Base-by-base conservation (phyloP, 2,329 filamentous ascomycete genomes). In the Dothidotthia symphoricarpi region DNA sequence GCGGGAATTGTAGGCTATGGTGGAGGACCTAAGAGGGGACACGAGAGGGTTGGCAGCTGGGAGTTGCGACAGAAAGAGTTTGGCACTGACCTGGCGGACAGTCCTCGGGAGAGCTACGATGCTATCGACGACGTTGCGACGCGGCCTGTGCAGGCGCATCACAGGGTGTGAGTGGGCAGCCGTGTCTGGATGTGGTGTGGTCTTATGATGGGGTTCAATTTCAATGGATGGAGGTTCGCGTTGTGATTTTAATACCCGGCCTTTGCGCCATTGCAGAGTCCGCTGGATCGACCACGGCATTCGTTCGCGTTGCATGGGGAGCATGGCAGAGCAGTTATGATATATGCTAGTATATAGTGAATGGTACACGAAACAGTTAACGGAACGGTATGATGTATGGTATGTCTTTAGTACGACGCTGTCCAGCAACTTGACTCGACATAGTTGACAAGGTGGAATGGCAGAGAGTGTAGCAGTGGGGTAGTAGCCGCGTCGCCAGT, bases 31-130 rank as follows among this genome's bases (percentile, higher is more conserved):
- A 46, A 43, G 11, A 45, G 44, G 14, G 69, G 69, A 2, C 72
- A 80, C 54, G 77, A 80, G 60, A 64, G 77, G 28, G 66, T 74
- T 13, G 77, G 75, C 1, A 80, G 77, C 43, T 81, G 78, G 78
- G 78, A 81, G 55, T 58, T 81, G 60, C 43, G 56, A 26, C 68
- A 69, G 36, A 64, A 65, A 39, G 56, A 63, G 46, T 51, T 55
- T 38, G 56, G 45, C 24, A 16, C 43, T 13, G 53, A 44, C 3
- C 57, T 49, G 16, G 50, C 41, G 50, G 64, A 55, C 48, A 45
- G 47, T 12, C 36, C 41, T 1, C 62, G 66, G 49, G 66, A 63
- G 34, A 74, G 72, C 45, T 71, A 73, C 42, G 72, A 75, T 36
- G 68, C 68, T 6, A 69, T 72, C 29, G 67, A 72, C 39, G 64